phyloP scores from a whole-genome alignment of 805 yeast genomes.

The Groenewaldozyma salmanticensis region DNA sequence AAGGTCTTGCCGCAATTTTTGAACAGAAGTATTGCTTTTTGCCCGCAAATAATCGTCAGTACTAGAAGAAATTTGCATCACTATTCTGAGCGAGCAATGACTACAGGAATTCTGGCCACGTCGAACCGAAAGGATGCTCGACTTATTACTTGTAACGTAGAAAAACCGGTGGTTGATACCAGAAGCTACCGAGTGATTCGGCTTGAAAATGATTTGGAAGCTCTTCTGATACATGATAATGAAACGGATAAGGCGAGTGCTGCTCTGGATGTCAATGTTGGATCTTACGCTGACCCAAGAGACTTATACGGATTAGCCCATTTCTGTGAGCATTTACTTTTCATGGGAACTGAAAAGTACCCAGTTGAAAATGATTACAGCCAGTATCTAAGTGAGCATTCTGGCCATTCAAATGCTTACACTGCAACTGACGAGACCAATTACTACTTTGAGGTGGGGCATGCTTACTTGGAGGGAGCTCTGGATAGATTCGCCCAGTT shows the following conservation, averaged over 20 bases:
- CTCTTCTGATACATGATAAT: constrained; percentile 69
- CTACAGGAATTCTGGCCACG: too few relatives aligned
- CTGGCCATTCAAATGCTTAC: constrained; percentile 87
- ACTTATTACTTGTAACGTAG: too few relatives aligned
- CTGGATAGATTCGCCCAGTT: constrained; percentile 89
- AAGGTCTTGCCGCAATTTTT: too few relatives aligned
- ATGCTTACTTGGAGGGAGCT: constrained; percentile 73
- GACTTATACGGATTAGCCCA: constrained; percentile 78
- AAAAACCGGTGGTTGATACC: constrained; percentile 47
- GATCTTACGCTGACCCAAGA: constrained; percentile 71
- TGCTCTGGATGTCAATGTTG: constrained; percentile 67
- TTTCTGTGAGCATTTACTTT: constrained; percentile 74
- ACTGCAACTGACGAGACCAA: constrained; percentile 85
- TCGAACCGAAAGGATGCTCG: too few relatives aligned
- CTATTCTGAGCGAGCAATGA: too few relatives aligned
- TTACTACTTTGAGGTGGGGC: constrained; percentile 77
- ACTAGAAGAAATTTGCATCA: too few relatives aligned
- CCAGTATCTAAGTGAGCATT: constrained; percentile 67
- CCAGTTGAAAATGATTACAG: constrained; percentile 69
- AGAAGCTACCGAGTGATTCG: constrained; percentile 59
- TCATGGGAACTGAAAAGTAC: constrained; percentile 71
- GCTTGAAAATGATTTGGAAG: constrained; percentile 60
- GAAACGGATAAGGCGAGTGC: constrained; percentile 54
- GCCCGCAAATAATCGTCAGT: too few relatives aligned
- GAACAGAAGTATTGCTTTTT: too few relatives aligned